Base-by-base conservation (phyloP, 768 basidiomycete genomes). In the Cubamyces lactineus region DNA sequence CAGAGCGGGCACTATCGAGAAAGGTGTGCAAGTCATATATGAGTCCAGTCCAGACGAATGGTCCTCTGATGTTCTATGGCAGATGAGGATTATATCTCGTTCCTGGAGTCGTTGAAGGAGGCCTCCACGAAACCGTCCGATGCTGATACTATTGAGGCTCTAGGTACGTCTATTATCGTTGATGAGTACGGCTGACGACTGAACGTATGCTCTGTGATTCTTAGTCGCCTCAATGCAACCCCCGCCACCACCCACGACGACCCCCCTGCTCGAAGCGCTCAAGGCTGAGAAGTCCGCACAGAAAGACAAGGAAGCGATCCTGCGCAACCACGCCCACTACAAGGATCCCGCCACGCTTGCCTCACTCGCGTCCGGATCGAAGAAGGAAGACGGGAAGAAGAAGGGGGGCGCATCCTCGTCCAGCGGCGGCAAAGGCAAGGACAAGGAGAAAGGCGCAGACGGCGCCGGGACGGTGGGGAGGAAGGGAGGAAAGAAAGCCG, bases 261-360 rank as follows among this genome's bases (percentile, higher is more conserved):
- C 96, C 0, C 96, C 96, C 0, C 84, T 98, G 21, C 85, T 99
- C 49, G 96, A 96, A 71, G 93, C 95, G 0, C 86, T 98, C 64
- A 92, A 94, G 66, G 91, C 92, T 0, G 89, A 93, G 73, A 91
- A 88, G 70, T 80, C 74, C 34, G 77, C 77, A 0, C 83, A 85
- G 68, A 87, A 83, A 68, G 91, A 90, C 71, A 92, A 86, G 69
- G 87, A 88, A 67, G 77, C 84, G 28, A 91, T 88, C 59, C 76
- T 86, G 34, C 84, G 88, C 41, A 89, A 86, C 58, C 89, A 92
- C 41, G 82, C 84, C 0, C 90, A 89, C 70, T 88, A 89, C 75
- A 87, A 86, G 70, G 86, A 85, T 40, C 72, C 74, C 51, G 66
- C 71, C 6, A 70, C 70, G 46, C 71, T 68, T 28, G 59, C 70